Percentiles rank a stretch among this genome's conserved stretches.
Evolutionary conservation across 1,284 basidiomycete genomes (phyloP).

Genomic region (Psilocybe mexicana): DNA sequence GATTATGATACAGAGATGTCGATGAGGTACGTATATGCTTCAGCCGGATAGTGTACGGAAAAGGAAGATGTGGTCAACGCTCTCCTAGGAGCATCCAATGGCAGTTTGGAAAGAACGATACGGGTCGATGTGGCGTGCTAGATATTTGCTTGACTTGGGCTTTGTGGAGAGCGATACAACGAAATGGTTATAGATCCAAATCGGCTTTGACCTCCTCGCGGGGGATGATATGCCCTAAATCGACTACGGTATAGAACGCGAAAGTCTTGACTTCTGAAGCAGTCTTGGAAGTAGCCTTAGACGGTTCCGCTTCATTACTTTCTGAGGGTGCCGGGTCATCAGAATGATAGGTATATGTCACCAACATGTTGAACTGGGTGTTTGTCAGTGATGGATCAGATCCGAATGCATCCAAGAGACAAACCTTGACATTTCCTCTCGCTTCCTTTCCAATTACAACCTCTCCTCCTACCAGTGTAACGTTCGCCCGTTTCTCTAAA

Average conservation of each 20-base stretch:
- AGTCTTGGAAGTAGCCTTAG: slow-evolving; percentile 43
- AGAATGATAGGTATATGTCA: slow-evolving; percentile 89
- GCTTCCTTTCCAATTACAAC: slow-evolving; percentile 78
- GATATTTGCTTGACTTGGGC: too few relatives aligned
- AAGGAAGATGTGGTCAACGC: too few relatives aligned
- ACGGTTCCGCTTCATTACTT: slow-evolving; percentile 49
- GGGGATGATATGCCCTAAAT: slow-evolving; percentile 70
- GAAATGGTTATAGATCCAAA: slow-evolving; percentile 18
- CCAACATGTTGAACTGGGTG: slow-evolving; percentile 84
- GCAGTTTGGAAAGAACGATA: too few relatives aligned
- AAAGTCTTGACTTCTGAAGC: slow-evolving; percentile 78
- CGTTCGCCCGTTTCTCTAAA: slow-evolving; percentile 83
- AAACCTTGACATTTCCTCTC: slow-evolving; percentile 71
- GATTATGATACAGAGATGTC: too few relatives aligned
- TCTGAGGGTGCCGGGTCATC: slow-evolving; percentile 76
- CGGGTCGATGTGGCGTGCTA: too few relatives aligned
- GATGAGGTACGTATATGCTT: too few relatives aligned
- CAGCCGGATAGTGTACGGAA: too few relatives aligned
- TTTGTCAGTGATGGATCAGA: slow-evolving; percentile 3
- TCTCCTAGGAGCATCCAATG: too few relatives aligned
- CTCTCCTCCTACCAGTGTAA: slow-evolving; percentile 83
- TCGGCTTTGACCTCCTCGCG: slow-evolving; percentile 48
- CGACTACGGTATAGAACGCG: slow-evolving; percentile 81
- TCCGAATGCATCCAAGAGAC: slow-evolving; percentile 23
- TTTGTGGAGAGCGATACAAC: background rate